These are phyloP conservation scores for Penicillium sp. DNA, from an alignment of 2,329 filamentous ascomycete species.

Conservation along the genomic window DNA sequence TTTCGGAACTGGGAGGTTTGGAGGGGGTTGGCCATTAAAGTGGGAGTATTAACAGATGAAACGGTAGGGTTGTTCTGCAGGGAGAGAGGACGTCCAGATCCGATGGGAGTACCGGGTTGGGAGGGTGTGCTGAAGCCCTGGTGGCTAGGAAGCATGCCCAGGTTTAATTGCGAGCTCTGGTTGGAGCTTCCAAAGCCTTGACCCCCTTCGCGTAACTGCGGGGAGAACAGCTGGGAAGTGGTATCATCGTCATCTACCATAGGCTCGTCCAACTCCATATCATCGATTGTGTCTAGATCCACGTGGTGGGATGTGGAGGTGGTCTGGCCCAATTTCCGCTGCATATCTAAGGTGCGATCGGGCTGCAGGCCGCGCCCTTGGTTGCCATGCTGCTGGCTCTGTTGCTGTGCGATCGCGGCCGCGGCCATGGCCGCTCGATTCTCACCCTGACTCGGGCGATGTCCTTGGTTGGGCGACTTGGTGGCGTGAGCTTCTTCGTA, in stretches of 20 bases:
- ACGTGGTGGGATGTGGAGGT: constrained; percentile 32
- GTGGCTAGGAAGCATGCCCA: constrained; percentile 73
- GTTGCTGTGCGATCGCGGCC: constrained; percentile 50
- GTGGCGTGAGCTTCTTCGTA: constrained; percentile 94
- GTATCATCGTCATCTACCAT: constrained; percentile 52
- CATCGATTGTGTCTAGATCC: constrained; percentile 82
- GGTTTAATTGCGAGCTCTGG: constrained; percentile 68
- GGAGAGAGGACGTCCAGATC: constrained; percentile 66
- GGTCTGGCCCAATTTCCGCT: constrained; percentile 38
- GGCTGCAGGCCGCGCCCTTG: constrained; percentile 36
- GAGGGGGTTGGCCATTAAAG: constrained; percentile 74
- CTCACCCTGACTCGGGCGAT: constrained; percentile 52
- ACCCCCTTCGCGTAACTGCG: constrained; percentile 68
- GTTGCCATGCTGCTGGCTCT: constrained; percentile 46
- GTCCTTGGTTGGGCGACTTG: constrained; percentile 54
- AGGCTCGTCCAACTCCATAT: constrained; percentile 96
- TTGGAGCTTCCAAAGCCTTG: constrained; percentile 61
- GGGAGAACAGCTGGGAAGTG: constrained; percentile 46
- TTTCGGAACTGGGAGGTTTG: constrained; percentile 55
- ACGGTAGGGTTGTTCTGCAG: constrained; percentile 94
- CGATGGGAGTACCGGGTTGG: constrained; percentile 79
- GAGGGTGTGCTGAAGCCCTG: constrained; percentile 76
- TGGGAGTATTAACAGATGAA: constrained; percentile 94
- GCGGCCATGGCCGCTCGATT: constrained; percentile 52
- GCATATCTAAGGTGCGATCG: constrained; percentile 36